Evolutionary conservation across 2,329 filamentous ascomycete species (phyloP).

Genomic region (Lachnellula cervina): DNA sequence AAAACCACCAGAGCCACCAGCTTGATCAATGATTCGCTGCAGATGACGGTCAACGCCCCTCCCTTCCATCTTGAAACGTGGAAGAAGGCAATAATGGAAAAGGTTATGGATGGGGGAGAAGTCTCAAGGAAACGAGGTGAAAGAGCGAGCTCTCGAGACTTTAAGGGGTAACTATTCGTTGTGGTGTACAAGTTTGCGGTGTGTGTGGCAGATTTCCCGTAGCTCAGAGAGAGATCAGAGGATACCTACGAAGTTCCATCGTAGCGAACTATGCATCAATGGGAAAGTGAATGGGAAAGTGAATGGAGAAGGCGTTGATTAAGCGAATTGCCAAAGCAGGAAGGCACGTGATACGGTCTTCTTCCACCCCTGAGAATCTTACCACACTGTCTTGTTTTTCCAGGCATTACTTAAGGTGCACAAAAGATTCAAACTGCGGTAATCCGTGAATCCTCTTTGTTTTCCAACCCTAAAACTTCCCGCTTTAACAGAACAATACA

Average conservation of each 20-base stretch:
- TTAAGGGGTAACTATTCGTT: neutral
- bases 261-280: neutral
- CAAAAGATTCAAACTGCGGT: too few species aligned
- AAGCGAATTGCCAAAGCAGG: neutral
- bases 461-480: too few species aligned
- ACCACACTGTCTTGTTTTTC: neutral
- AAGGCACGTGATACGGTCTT: neutral
- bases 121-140: neutral
- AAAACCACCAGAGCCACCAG: conserved; percentile 3
- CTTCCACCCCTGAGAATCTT: neutral
- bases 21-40: conserved; percentile 23
- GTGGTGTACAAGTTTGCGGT: neutral
- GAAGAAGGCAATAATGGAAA: neutral
- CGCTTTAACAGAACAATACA: too few species aligned
- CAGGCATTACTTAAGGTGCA: too few species aligned
- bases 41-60: conserved; percentile 15
- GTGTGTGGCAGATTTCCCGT: neutral
- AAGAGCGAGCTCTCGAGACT: too few species aligned
- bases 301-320: neutral
- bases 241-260: neutral
- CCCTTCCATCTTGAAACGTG: conserved; percentile 11
- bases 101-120: neutral
- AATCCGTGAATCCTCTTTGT: too few species aligned
- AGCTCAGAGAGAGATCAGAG: neutral
- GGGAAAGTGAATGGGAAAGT: neutral